phyloP scores from a whole-genome alignment of 257 asterid genomes.

The Cinchona pubescens region DNA sequence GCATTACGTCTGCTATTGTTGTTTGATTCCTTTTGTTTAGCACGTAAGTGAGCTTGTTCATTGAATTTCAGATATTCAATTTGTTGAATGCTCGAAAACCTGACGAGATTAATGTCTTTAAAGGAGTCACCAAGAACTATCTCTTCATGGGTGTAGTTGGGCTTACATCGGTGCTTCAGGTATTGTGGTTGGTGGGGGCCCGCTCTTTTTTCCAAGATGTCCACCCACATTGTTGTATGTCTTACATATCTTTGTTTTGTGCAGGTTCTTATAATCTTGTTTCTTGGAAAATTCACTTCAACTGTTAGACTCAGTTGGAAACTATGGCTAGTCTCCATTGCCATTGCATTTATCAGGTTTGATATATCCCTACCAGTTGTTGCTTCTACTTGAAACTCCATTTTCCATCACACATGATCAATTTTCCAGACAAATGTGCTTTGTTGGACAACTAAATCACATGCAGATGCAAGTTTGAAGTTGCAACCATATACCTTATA shows the following conservation, averaged over 20 bases:
- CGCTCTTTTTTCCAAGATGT: conserved; percentile 1
- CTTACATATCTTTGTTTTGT: not conserved
- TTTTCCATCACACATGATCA: too few relatives aligned
- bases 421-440: not conserved
- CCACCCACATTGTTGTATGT: not conserved
- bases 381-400: not conserved
- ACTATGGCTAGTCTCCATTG: conserved; percentile 80
- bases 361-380: not conserved
- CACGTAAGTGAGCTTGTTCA: conserved; percentile 45
- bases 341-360: conserved; percentile 70
- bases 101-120: conserved; percentile 74
- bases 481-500: not conserved
- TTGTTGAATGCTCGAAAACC: conserved; percentile 97
- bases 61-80: too few relatives aligned
- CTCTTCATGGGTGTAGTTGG: conserved; percentile 75
- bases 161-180: conserved; percentile 84
- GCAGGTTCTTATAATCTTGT: conserved; percentile 75
- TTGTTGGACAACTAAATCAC: not conserved
- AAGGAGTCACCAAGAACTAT: conserved; percentile 69
- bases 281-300: conserved; percentile 73
- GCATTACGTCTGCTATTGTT: too few relatives aligned
- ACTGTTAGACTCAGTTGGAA: conserved; percentile 83
- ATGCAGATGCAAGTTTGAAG: not conserved
- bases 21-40: not conserved
- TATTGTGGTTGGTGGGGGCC: conserved; percentile 23